Base-by-base conservation (phyloP, 495 filamentous ascomycete genomes). In the Elasticomyces elasticus region DNA sequence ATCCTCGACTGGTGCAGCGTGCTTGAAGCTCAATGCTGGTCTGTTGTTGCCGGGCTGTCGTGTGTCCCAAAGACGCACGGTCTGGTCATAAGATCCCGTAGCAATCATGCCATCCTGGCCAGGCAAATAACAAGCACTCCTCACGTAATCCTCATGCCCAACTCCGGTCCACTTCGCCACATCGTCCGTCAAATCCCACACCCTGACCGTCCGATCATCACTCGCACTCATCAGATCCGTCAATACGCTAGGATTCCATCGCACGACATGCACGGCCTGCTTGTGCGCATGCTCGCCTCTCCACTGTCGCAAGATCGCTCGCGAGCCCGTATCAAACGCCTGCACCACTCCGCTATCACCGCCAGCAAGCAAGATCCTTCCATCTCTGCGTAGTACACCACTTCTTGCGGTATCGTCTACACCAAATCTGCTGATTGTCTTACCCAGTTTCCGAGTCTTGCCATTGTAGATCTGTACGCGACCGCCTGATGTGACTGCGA, bases 301-400 rank as follows among this genome's bases (percentile, higher is more conserved):
- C 94, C 92, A 99, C 44, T 92, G 95, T 75, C 92, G 92, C 64
- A 99, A 69, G 53, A 97, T 94, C 1, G 90, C 89, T 52, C 92
- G 79, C 37, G 86, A 87, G 20, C 76, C 80, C 49, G 92, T 79
- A 62, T 99, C 94, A 64, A 97, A 99, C 13, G 95, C 87, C 66
- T 97, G 94, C 42, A 99, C 86, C 40, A 82, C 76, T 19, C 94
- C 92, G 28, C 80, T 83, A 59, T 94, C 89, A 55, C 95, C 89
- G 64, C 91, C 94, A 35, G 91, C 86, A 13, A 94, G 84, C 59
- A 97, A 62, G 43, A 97, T 83, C 30, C 89, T 79, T 2, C 89
- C 91, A 72, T 99, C 92, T 27, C 83, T 78, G 17, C 92, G 80
- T 33, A 97, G 83, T 60, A 90, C 84, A 20, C 85, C 94, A 61